These are phyloP conservation scores for Schizochytrium sp. DNA, from an alignment of 108 stramenopile genomes.

Conservation along the genomic window DNA sequence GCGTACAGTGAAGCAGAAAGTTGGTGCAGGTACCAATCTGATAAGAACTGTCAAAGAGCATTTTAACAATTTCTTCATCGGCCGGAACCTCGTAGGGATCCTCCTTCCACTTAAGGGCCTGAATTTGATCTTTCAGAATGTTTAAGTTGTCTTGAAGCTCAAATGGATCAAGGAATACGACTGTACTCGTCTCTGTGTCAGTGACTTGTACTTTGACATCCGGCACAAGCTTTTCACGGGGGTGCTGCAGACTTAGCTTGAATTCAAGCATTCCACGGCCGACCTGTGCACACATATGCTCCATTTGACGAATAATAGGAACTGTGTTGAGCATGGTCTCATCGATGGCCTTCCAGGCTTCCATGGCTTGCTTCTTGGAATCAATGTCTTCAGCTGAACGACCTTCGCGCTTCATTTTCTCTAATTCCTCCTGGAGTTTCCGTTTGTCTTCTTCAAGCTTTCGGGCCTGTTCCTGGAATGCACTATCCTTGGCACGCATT, in stretches of 20 bases:
- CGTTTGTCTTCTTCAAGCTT: conserved; percentile 35
- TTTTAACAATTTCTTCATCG: conserved; percentile 60
- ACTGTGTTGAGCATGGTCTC: conserved; percentile 49
- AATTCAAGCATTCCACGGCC: conserved; percentile 66
- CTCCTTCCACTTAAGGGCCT: conserved; percentile 17
- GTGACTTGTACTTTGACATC: conserved; percentile 62
- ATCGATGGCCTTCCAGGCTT: conserved; percentile 59
- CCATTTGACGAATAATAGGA: conserved; percentile 42
- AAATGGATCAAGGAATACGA: conserved; percentile 73
- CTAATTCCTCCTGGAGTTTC: conserved; percentile 54
- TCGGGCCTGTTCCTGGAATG: conserved; percentile 31
- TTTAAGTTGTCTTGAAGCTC: conserved; percentile 72
- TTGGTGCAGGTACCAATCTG: conserved; percentile 74
- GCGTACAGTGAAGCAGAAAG: conserved; percentile 75
- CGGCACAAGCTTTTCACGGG: conserved; percentile 65
- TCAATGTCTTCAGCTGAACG: conserved; percentile 26
- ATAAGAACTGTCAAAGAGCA: conserved; percentile 77
- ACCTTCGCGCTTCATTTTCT: conserved; percentile 49
- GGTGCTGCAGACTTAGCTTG: conserved; percentile 72
- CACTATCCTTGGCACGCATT: neutral
- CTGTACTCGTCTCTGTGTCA: conserved; percentile 25
- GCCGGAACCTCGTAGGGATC: conserved; percentile 50
- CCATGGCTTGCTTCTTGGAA: conserved; percentile 54
- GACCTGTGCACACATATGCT: conserved; percentile 46
- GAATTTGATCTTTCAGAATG: conserved; percentile 72